Evolutionary conservation across 306 rosid genomes (phyloP), one percentile per base, ranked within the genome.

Genomic region (Rosa multiflora): DNA sequence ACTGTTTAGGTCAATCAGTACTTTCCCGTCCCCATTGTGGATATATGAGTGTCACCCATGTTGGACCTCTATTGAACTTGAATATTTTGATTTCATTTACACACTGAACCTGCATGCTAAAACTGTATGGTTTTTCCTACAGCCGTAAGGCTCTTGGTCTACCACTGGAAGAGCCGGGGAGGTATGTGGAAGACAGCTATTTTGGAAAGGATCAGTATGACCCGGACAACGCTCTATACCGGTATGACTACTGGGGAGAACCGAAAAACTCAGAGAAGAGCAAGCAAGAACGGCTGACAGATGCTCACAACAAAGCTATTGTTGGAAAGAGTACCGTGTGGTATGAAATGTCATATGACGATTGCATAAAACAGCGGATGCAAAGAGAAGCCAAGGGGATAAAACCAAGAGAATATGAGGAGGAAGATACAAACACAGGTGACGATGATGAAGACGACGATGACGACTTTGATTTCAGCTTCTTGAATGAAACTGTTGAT

Each of bases 81-180:
- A 64, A 67, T 67, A 67, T 18, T 39, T 39, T 67, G n/a, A 37
- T 39, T 67, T 4, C 20, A 37, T 37, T 67, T 63, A 39, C 42
- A 35, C 8, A 40, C 29, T 14, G 47, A 47, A 66, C 62, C 46
- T 49, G 39, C 17, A 14, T 8, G 43, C 44, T 42, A 15, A 47
- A 51, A n/a, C 64, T 78, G 17, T 58, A 1, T 44, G 18, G 4
- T 68, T 76, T 75, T 44, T 58, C 44, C 51, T 81, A 58, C 86
- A 95, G 98, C 88, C 96, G 99, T 32, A 84, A 84, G 85, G 85
- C 97, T 68, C 90, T 92, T 73, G 99, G 90, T 67, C 83, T 95
- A 75, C 98, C 98, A 46, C 77, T 93, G 83, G 98, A 95, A 90
- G 99, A 95, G 81, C 99, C 98, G 4, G 98, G 99, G 86, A 93